A percentile compares a stretch with the other conserved stretches of the same genome.
These are phyloP conservation scores for Fistulifera pelliculosa DNA, from an alignment of 108 stramenopile species.

Conservation along the genomic window DNA sequence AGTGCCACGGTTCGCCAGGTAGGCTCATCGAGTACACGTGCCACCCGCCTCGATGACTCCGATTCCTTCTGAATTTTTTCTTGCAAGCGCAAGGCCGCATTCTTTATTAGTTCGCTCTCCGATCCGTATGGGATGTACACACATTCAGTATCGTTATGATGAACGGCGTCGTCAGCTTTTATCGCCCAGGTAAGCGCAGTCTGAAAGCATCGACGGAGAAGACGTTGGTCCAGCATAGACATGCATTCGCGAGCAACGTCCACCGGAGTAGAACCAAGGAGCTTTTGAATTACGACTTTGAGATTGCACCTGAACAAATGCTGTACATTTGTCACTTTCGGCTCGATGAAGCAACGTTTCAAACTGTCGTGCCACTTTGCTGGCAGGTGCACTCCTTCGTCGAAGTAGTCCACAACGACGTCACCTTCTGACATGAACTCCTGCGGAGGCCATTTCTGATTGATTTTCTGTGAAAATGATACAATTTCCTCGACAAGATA, in stretches of 20 bases:
- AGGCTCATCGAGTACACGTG: neutral
- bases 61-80: neutral
- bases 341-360: constrained; percentile 2
- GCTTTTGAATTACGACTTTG: constrained; percentile 15
- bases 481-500: too few species aligned
- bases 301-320: constrained; percentile 14
- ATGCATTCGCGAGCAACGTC: constrained; percentile 18
- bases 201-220: constrained; percentile 28
- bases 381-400: constrained; percentile 13
- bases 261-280: constrained; percentile 17
- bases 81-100: neutral
- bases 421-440: constrained; percentile 10
- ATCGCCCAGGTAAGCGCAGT: constrained; percentile 18
- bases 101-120: neutral
- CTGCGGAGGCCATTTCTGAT: constrained; percentile 20
- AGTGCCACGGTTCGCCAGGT: neutral
- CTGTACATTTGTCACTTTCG: constrained; percentile 2
- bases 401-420: constrained; percentile 25
- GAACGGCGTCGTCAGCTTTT: neutral
- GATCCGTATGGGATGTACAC: neutral
- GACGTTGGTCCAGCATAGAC: constrained; percentile 4
- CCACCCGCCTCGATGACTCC: neutral
- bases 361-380: constrained; percentile 15
- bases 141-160: neutral
- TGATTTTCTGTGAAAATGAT: constrained; percentile 4